Evolutionary conservation across 164 flowering plant species (phyloP).

Genomic region (Magnolia officinalis): DNA sequence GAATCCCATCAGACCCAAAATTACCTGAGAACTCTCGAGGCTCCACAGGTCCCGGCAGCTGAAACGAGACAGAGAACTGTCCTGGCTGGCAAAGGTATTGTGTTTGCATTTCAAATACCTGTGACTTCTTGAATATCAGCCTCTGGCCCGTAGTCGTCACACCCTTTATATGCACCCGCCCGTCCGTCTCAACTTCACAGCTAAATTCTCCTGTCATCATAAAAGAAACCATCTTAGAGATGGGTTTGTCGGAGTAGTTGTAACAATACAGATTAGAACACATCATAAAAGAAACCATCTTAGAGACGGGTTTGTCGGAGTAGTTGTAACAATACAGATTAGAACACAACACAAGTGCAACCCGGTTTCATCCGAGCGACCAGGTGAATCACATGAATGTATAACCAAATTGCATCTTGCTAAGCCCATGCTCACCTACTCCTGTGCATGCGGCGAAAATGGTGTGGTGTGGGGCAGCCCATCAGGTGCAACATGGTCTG

Average conservation of each 20-base stretch:
- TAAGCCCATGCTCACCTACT: too few species aligned
- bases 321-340: too few species aligned
- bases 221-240: background rate
- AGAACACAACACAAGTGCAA: too few species aligned
- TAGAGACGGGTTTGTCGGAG: too few species aligned
- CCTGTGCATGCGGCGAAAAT: too few species aligned
- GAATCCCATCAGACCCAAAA: constrained; percentile 63
- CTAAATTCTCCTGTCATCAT: constrained; percentile 49
- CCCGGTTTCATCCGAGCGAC: too few species aligned
- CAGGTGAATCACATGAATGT: too few species aligned
- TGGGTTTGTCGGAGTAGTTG: background rate
- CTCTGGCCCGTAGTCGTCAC: constrained; percentile 44
- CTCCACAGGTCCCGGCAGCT: constrained; percentile 74
- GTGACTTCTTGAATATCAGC: constrained; percentile 29
- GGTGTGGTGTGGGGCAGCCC: too few species aligned
- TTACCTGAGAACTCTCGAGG: constrained; percentile 42
- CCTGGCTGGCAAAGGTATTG: constrained; percentile 66
- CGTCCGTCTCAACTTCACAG: constrained; percentile 53
- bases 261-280: too few species aligned
- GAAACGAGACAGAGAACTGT: constrained; percentile 53
- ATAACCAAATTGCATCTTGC: too few species aligned
- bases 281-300: background rate
- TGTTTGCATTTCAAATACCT: constrained; percentile 50
- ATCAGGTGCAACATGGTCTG: background rate
- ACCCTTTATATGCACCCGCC: constrained; percentile 49